Conservation (phyloP, 106 monocot species). For the Ottelia alismoides region DNA sequence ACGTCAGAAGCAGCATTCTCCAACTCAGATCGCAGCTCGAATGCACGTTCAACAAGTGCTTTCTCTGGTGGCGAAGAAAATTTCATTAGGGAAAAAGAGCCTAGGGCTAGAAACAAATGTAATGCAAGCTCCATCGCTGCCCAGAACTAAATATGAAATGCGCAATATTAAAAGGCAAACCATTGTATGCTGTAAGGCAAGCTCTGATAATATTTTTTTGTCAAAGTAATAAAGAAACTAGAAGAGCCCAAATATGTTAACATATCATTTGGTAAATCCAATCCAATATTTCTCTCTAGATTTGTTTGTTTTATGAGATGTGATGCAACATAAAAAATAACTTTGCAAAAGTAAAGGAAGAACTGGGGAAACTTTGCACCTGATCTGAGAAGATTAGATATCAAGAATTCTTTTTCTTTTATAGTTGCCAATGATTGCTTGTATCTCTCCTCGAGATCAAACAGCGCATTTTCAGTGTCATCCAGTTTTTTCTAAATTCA, state of each 20-base stretch:
- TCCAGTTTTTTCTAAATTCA: conserved; percentile 62
- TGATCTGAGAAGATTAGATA: conserved; percentile 79
- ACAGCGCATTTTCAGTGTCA: conserved; percentile 46
- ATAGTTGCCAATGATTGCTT: conserved; percentile 62
- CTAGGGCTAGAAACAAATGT: too few relatives aligned
- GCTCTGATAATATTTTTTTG: not conserved
- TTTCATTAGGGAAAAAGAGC: not conserved
- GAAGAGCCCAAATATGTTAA: too few relatives aligned
- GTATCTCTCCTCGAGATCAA: conserved; percentile 80
- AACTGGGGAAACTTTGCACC: conserved; percentile 15
- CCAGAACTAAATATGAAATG: too few relatives aligned
- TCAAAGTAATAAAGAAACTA: not conserved
- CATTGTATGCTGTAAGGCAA: not conserved
- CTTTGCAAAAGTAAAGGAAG: not conserved
- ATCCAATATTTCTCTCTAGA: too few relatives aligned
- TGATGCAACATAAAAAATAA: not conserved
- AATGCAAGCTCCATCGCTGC: too few relatives aligned
- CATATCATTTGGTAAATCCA: too few relatives aligned
- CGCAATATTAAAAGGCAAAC: too few relatives aligned
- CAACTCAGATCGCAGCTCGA: conserved; percentile 71
- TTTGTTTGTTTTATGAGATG: too few relatives aligned
- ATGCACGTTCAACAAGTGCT: conserved; percentile 69
- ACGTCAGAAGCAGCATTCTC: conserved; percentile 86
- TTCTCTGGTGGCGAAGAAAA: conserved; percentile 34
- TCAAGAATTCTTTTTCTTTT: conserved; percentile 80